Evolutionary conservation across 805 yeast genomes (phyloP).

Genomic region (Wickerhamiella nectarea): DNA sequence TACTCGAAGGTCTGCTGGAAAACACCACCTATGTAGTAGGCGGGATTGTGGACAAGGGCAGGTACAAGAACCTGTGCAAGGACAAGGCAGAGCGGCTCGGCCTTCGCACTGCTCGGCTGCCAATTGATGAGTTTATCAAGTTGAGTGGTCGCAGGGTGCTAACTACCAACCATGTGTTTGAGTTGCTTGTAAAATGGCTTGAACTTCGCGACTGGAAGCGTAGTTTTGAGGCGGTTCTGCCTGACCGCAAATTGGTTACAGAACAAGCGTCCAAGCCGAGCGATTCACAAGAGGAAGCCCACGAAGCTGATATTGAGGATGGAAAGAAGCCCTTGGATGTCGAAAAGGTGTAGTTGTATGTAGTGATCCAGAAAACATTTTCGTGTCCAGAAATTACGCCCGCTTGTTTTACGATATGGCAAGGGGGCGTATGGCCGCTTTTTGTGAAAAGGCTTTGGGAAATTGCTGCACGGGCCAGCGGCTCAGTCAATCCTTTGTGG

Average conservation of each 20-base stretch:
- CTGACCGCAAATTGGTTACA: slow-evolving; percentile 48
- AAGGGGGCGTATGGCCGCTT: too few species aligned
- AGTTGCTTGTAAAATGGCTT: slow-evolving; percentile 66
- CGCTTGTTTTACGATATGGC: too few species aligned
- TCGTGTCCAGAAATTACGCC: too few species aligned
- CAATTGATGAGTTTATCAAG: slow-evolving; percentile 72
- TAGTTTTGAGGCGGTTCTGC: slow-evolving; percentile 80
- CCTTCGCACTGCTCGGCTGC: slow-evolving; percentile 60
- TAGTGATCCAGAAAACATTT: too few species aligned
- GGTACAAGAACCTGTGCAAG: slow-evolving; percentile 68
- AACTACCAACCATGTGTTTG: slow-evolving; percentile 92
- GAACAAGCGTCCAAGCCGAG: slow-evolving; percentile 10
- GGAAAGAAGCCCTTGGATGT: too few species aligned
- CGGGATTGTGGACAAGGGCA: slow-evolving; percentile 90
- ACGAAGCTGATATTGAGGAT: slow-evolving; percentile 1
- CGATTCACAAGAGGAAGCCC: not conserved
- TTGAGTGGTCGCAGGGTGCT: slow-evolving; percentile 77
- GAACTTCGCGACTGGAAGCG: slow-evolving; percentile 69
- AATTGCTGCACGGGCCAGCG: too few species aligned
- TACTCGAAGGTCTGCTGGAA: slow-evolving; percentile 46
- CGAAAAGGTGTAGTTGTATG: too few species aligned
- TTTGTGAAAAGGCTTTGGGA: too few species aligned
- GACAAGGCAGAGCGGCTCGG: slow-evolving; percentile 68
- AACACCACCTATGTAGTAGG: slow-evolving; percentile 78
- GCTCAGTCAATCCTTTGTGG: too few species aligned